These are phyloP conservation scores for Euphorbia tirucalli DNA, from an alignment of 345 rosid species.

Conservation along the genomic window DNA sequence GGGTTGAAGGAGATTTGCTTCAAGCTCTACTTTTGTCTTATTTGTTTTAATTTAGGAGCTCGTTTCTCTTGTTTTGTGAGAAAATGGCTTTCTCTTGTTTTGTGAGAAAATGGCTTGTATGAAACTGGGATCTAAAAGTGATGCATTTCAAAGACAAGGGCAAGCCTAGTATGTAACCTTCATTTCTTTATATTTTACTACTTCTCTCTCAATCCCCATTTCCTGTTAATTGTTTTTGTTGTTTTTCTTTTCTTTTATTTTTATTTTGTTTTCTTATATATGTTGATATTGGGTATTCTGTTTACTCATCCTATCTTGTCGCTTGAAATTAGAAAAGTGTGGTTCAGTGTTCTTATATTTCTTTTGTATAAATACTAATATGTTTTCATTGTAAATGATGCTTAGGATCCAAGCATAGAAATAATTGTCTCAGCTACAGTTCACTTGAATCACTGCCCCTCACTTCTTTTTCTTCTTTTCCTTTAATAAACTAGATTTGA, in stretches of 20 bases:
- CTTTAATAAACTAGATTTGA: too few species aligned
- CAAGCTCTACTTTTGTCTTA: too few species aligned
- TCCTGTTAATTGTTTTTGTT: constrained; percentile 7
- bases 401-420: too few species aligned
- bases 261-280: background rate
- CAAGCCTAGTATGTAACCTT: constrained; percentile 77
- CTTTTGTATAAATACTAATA: background rate
- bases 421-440: too few species aligned
- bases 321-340: background rate
- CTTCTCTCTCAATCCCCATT: background rate
- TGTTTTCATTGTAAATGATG: background rate
- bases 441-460: too few species aligned
- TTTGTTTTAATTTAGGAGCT: too few species aligned
- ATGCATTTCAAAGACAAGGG: constrained; percentile 92
- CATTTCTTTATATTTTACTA: background rate
- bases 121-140: constrained; percentile 91
- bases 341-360: background rate
- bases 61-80: too few species aligned
- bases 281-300: background rate
- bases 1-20: too few species aligned
- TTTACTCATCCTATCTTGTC: constrained; percentile 2
- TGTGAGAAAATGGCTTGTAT: constrained; percentile 68
- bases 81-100: constrained; percentile 17
- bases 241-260: background rate
- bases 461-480: too few species aligned